phyloP scores from a whole-genome alignment of 2,329 filamentous ascomycete genomes.

The Amauroascus verrucosus region DNA sequence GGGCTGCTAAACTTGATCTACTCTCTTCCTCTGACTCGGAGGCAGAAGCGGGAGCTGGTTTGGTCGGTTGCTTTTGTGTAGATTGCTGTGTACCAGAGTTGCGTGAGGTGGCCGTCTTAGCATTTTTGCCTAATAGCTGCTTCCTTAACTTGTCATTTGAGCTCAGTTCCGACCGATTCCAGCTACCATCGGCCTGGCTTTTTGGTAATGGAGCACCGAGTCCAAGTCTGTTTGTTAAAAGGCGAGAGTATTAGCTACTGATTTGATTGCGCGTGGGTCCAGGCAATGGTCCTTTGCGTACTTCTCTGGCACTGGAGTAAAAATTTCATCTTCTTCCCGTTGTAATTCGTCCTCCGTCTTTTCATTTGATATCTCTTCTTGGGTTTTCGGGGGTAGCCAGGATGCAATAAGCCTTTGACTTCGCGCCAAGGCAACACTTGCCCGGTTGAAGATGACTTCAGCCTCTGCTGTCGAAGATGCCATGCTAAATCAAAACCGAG shows the following conservation, averaged over 20 bases:
- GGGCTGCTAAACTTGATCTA: constrained; percentile 31
- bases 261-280: not conserved
- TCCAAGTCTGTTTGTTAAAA: constrained; percentile 32
- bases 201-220: constrained; percentile 40
- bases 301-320: constrained; percentile 45
- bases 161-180: constrained; percentile 32
- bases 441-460: constrained; percentile 47
- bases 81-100: constrained; percentile 20
- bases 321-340: constrained; percentile 46
- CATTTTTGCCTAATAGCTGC: constrained; percentile 37
- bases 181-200: constrained; percentile 32
- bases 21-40: constrained; percentile 33
- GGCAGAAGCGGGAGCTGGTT: not conserved
- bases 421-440: constrained; percentile 45
- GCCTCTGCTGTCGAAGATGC: constrained; percentile 36
- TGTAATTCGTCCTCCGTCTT: constrained; percentile 39
- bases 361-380: constrained; percentile 29
- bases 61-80: not conserved
- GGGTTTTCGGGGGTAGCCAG: constrained; percentile 43
- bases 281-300: constrained; percentile 24
- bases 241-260: constrained; percentile 9
- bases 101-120: constrained; percentile 19
- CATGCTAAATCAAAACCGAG: not conserved
- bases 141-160: constrained; percentile 38
- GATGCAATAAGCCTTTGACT: constrained; percentile 47